These are phyloP conservation scores for Obba rivulosa DNA, from an alignment of 768 basidiomycete genomes.

Conservation along the genomic window DNA sequence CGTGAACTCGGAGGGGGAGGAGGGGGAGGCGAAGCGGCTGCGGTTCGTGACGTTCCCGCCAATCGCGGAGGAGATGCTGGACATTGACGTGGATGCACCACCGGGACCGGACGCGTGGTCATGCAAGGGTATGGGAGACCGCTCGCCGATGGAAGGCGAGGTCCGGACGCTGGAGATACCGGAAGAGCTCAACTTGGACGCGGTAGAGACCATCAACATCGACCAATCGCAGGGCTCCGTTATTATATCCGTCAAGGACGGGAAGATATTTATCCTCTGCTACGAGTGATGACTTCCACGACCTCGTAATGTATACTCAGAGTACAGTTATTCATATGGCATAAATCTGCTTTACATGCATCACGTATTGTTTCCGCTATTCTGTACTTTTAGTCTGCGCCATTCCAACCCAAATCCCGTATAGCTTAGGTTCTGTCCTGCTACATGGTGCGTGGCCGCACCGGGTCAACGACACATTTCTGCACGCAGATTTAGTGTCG, in stretches of 20 bases:
- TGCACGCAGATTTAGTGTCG: too few species aligned
- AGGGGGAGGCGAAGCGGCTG: slow-evolving; percentile 43
- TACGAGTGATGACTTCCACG: slow-evolving; percentile 36
- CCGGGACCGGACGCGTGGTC: slow-evolving; percentile 1
- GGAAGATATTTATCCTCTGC: slow-evolving; percentile 69
- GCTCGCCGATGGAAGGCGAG: slow-evolving; percentile 31
- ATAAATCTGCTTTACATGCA: too few species aligned
- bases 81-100: slow-evolving; percentile 2
- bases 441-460: too few species aligned
- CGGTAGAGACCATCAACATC: slow-evolving; percentile 72
- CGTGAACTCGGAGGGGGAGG: slow-evolving; percentile 25
- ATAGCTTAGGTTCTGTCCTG: too few species aligned
- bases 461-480: too few species aligned
- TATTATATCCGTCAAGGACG: slow-evolving; percentile 60
- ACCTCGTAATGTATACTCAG: too few species aligned
- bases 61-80: slow-evolving; percentile 25
- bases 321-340: too few species aligned
- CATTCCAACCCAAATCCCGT: too few species aligned
- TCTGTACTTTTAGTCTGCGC: too few species aligned
- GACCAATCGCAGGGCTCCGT: slow-evolving; percentile 73
- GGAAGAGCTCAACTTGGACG: slow-evolving; percentile 55
- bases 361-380: too few species aligned
- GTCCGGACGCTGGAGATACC: slow-evolving; percentile 63
- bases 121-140: slow-evolving; percentile 22
- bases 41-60: slow-evolving; percentile 71